phyloP scores from a whole-genome alignment of 345 rosid genomes.

The Citrus hindsii region DNA sequence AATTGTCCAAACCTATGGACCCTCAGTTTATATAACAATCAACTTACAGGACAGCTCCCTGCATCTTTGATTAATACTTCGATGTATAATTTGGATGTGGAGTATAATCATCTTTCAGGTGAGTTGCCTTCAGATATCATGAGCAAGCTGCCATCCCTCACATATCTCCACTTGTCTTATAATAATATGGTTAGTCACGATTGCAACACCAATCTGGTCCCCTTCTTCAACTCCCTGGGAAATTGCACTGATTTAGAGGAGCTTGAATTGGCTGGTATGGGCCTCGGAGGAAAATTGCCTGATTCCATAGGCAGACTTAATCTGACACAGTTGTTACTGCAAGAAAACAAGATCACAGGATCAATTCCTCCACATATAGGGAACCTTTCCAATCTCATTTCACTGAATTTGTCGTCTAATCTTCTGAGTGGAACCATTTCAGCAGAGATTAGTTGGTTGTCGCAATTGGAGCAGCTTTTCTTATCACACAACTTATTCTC shows the following conservation, averaged over 20 bases:
- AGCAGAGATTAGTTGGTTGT: constrained; percentile 26
- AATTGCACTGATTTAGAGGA: constrained; percentile 41
- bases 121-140: constrained; percentile 42
- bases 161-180: constrained; percentile 39
- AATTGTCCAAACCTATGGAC: constrained; percentile 29
- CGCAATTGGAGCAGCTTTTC: constrained; percentile 32
- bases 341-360: constrained; percentile 44
- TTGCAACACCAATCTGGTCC: constrained; percentile 39
- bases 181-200: constrained; percentile 43
- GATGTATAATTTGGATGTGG: constrained; percentile 29
- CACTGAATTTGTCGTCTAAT: constrained; percentile 41
- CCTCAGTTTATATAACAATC: constrained; percentile 40
- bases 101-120: constrained; percentile 37
- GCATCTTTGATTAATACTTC: constrained; percentile 37
- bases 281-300: constrained; percentile 48
- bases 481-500: constrained; percentile 40
- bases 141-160: constrained; percentile 18
- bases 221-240: constrained; percentile 39
- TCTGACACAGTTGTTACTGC: constrained; percentile 19
- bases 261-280: constrained; percentile 51
- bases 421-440: constrained; percentile 37
- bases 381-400: constrained; percentile 26
- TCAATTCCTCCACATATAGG: constrained; percentile 37
- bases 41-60: constrained; percentile 39
- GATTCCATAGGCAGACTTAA: constrained; percentile 30